These are phyloP conservation scores for Croton setiger DNA, from an alignment of 441 rosid species.

Conservation along the genomic window DNA sequence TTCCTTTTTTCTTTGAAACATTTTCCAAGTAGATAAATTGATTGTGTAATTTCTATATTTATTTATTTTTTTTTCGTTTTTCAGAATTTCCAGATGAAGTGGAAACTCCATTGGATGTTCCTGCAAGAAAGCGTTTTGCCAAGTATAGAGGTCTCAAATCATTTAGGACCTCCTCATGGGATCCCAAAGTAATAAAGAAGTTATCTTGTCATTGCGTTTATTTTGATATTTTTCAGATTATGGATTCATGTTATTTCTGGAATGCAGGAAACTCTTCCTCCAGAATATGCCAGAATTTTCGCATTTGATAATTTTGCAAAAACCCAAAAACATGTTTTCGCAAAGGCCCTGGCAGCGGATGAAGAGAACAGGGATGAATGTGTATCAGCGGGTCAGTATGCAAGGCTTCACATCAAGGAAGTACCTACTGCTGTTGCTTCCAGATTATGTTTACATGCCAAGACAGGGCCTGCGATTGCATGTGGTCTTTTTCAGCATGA, in stretches of 20 bases:
- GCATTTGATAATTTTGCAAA: conserved; percentile 80
- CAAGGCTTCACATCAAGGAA: conserved; percentile 73
- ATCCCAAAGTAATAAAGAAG: conserved; percentile 68
- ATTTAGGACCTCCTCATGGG: conserved; percentile 97
- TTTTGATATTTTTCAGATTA: conserved; percentile 8
- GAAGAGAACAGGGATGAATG: conserved; percentile 53
- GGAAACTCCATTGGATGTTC: conserved; percentile 82
- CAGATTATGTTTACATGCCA: conserved; percentile 44
- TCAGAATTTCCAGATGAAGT: conserved; percentile 98
- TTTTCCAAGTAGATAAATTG: not conserved
- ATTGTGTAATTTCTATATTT: not conserved
- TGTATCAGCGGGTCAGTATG: conserved; percentile 56
- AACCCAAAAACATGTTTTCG: conserved; percentile 79
- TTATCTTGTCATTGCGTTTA: conserved; percentile 19
- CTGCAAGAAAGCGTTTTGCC: conserved; percentile 87
- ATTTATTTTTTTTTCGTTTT: not conserved
- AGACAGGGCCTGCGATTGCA: conserved; percentile 47
- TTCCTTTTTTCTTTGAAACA: not conserved
- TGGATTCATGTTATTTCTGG: conserved; percentile 13
- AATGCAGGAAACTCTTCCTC: conserved; percentile 89
- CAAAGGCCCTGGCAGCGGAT: conserved; percentile 56
- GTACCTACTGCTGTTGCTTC: conserved; percentile 59
- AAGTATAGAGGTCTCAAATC: conserved; percentile 95
- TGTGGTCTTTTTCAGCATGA: conserved; percentile 95
- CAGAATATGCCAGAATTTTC: conserved; percentile 87